Evolutionary conservation across 1,284 basidiomycete genomes (phyloP), one percentile per base, ranked within the genome.

Genomic region (Rhodofomes roseus): DNA sequence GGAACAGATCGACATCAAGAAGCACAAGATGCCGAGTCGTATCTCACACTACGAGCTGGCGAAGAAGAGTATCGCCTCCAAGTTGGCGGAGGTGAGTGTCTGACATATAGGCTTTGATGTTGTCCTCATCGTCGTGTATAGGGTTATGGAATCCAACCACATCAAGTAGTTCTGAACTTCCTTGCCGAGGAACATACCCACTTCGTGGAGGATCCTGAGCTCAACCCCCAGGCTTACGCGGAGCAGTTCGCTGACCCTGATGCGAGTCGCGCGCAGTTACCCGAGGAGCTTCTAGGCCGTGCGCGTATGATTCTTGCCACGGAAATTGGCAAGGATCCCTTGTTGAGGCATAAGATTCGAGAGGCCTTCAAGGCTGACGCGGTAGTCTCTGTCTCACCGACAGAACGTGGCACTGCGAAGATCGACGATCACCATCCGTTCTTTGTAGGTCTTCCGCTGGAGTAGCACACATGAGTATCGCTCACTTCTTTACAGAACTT

Each of bases 291-390:
- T 20, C 79, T 94, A 50, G 79, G 79, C 56, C 85, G 84, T 37
- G 93, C 96, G 8, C 87, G 93, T 59, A 85, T 92, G 79, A 90
- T 99, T 62, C 77, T 98, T 40, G 84, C 91, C 12, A 93, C 91
- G 1, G 97, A 99, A 73, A 83, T 99, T 22, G 92, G 94, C 25
- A 95, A 92, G 68, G 96, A 99, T 71, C 97, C 96, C 9, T 78
- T 95, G 20, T 82, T 99, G 50, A 84, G 94, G 57, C 87, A 90
- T 63, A 83, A 90, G 63, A 87, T 95, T 43, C 86, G 96, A 56
- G 81, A 87, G 55, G 74, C 86, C 29, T 96, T 96, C 79, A 89
- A 86, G 68, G 78, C 81, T 8, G 84, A 89, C 63, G 96, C 92
- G 4, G 77, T 85, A n/a, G 79, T 99, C 36, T 89, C 90, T 29